These are phyloP conservation scores for Crithidia fasciculata DNA, from an alignment of 208 protist species.

Conservation along the genomic window DNA sequence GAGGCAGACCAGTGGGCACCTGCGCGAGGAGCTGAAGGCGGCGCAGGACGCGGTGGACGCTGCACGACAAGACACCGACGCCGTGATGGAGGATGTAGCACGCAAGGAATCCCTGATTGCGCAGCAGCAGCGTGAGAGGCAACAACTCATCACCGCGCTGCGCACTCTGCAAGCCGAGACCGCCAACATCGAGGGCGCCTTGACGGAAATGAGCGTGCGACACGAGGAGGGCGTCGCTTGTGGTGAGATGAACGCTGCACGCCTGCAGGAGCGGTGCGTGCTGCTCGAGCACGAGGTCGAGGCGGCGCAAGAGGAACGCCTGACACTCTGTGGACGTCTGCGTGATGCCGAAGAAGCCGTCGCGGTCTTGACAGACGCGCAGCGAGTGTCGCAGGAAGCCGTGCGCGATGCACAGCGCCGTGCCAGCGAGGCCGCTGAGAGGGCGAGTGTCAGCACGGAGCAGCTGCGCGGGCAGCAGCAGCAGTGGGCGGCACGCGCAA, in stretches of 20 bases:
- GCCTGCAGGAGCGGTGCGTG: slow-evolving; percentile 16
- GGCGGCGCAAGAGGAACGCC: slow-evolving; percentile 16
- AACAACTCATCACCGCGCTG: slow-evolving; percentile 22
- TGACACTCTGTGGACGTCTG: slow-evolving; percentile 16
- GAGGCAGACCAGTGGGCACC: slow-evolving; percentile 1
- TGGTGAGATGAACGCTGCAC: not conserved
- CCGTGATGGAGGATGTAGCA: not conserved
- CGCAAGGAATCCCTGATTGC: slow-evolving; percentile 14
- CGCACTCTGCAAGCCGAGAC: slow-evolving; percentile 23
- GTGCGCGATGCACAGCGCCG: slow-evolving; percentile 19
- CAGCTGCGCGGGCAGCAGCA: slow-evolving; percentile 14
- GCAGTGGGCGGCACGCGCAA: slow-evolving; percentile 8
- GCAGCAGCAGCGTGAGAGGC: slow-evolving; percentile 34
- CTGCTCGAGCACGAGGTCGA: slow-evolving; percentile 18
- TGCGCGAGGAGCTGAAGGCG: slow-evolving; percentile 17
- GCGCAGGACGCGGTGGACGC: slow-evolving; percentile 10
- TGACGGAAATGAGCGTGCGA: slow-evolving; percentile 8
- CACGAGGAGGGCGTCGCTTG: slow-evolving; percentile 4
- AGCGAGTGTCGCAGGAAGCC: slow-evolving; percentile 21
- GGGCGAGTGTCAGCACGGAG: not conserved
- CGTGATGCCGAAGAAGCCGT: slow-evolving; percentile 32
- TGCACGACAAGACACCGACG: not conserved
- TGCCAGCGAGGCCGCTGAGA: slow-evolving; percentile 16
- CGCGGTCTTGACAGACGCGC: slow-evolving; percentile 27
- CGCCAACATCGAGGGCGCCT: slow-evolving; percentile 18